Percentiles rank a stretch among this genome's conserved stretches.
phyloP scores from a whole-genome alignment of 495 filamentous ascomycete genomes.

The Neurospora sublineolata region DNA sequence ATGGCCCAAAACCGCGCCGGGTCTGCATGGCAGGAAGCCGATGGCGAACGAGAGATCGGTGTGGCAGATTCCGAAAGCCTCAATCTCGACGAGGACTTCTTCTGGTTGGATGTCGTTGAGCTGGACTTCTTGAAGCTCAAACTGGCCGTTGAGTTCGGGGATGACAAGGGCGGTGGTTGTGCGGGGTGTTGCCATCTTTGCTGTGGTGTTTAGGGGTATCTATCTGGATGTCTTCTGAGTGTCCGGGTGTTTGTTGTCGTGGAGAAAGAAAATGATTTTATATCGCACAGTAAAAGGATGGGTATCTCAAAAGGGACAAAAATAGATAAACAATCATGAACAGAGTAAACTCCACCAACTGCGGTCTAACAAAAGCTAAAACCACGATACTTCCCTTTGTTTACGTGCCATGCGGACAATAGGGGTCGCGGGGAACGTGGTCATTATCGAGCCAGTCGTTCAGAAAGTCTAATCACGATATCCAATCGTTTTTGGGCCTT shows the following conservation, averaged over 20 bases:
- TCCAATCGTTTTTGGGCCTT: not conserved
- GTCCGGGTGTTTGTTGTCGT: not conserved
- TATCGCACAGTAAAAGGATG: not conserved
- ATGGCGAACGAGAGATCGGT: slow-evolving; percentile 47
- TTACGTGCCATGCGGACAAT: not conserved
- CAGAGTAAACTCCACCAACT: not conserved
- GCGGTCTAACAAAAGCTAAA: not conserved
- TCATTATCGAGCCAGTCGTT: not conserved
- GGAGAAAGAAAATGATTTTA: not conserved
- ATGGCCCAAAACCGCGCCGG: slow-evolving; percentile 65
- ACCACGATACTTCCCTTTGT: not conserved
- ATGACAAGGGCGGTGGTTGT: slow-evolving; percentile 20
- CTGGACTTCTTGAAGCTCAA: slow-evolving; percentile 11
- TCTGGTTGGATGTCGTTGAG: slow-evolving; percentile 32
- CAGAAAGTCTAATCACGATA: not conserved
- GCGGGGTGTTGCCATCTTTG: slow-evolving; percentile 6
- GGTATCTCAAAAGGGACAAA: not conserved
- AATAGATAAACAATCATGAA: not conserved
- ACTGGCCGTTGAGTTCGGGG: slow-evolving; percentile 17
- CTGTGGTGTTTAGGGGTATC: not conserved
- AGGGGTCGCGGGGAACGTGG: not conserved
- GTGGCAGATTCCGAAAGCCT: slow-evolving; percentile 67
- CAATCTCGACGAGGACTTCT: slow-evolving; percentile 62
- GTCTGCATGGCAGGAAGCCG: slow-evolving; percentile 24
- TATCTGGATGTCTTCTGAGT: not conserved